Evolutionary conservation across 768 basidiomycete species (phyloP).

Genomic region (Psilocybe azurescens): DNA sequence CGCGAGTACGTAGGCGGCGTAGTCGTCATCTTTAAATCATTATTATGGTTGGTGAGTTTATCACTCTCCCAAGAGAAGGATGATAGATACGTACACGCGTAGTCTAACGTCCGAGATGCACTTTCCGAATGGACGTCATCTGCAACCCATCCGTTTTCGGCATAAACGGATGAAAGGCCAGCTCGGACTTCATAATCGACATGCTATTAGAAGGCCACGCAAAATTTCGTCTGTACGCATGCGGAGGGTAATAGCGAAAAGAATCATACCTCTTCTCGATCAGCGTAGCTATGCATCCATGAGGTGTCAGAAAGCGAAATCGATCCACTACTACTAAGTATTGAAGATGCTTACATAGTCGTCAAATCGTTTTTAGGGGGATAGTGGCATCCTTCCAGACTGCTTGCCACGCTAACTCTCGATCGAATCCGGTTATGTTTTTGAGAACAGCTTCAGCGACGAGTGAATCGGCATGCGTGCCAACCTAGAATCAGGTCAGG

Average conservation of each 20-base stretch:
- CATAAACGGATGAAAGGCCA: conserved; percentile 74
- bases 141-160: conserved; percentile 72
- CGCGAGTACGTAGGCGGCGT: conserved; percentile 70
- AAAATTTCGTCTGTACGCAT: too few relatives aligned
- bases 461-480: conserved; percentile 80
- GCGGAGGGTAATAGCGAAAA: not conserved
- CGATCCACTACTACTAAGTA: not conserved
- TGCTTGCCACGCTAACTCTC: conserved; percentile 70
- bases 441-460: conserved; percentile 76
- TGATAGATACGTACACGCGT: conserved; percentile 60
- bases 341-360: conserved; percentile 44
- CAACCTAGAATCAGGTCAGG: conserved; percentile 50
- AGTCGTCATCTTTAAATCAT: conserved; percentile 69
- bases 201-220: conserved; percentile 41
- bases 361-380: conserved; percentile 61
- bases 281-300: conserved; percentile 54
- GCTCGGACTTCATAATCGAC: conserved; percentile 86
- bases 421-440: conserved; percentile 67
- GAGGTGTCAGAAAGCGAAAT: conserved; percentile 1
- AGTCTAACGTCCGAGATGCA: conserved; percentile 78
- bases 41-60: not conserved
- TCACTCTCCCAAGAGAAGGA: not conserved
- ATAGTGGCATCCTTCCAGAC: conserved; percentile 77
- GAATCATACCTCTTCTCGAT: conserved; percentile 66
- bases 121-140: conserved; percentile 81